These are phyloP conservation scores for Cyberlindnera petersonii DNA, from an alignment of 805 yeast species.

Conservation along the genomic window DNA sequence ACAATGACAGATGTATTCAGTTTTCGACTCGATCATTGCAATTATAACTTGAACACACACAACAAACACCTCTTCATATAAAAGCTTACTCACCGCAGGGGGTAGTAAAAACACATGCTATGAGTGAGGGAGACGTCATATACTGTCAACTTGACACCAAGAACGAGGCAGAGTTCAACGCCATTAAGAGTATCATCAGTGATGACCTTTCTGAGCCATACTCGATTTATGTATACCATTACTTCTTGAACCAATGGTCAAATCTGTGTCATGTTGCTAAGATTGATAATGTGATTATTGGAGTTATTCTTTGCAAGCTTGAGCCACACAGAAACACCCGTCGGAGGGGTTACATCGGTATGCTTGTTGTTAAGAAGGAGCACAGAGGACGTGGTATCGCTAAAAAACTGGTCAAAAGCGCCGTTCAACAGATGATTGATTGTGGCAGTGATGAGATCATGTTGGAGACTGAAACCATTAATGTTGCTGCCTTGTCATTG, in stretches of 20 bases:
- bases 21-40: not conserved
- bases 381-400: slow-evolving; percentile 84
- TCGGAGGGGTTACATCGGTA: slow-evolving; percentile 88
- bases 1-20: not conserved
- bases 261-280: slow-evolving; percentile 68
- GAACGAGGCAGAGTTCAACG: slow-evolving; percentile 41
- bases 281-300: slow-evolving; percentile 48
- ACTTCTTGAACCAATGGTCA: slow-evolving; percentile 89
- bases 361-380: slow-evolving; percentile 78
- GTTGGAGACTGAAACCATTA: slow-evolving; percentile 87
- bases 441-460: slow-evolving; percentile 83
- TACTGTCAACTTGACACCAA: slow-evolving; percentile 25
- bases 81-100: not conserved
- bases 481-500: slow-evolving; percentile 60
- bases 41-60: not conserved
- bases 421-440: slow-evolving; percentile 60
- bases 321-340: slow-evolving; percentile 73
- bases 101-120: not conserved
- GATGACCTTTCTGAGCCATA: slow-evolving; percentile 88
- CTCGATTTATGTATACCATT: slow-evolving; percentile 87
- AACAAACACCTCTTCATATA: not conserved
- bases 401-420: slow-evolving; percentile 56
- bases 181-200: slow-evolving; percentile 55
- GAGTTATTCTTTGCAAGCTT: slow-evolving; percentile 79
- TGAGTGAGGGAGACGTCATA: slow-evolving; percentile 11